Evolutionary conservation across 345 rosid species (phyloP), one percentile per base, ranked within the genome.

Genomic region (Psidium guajava): DNA sequence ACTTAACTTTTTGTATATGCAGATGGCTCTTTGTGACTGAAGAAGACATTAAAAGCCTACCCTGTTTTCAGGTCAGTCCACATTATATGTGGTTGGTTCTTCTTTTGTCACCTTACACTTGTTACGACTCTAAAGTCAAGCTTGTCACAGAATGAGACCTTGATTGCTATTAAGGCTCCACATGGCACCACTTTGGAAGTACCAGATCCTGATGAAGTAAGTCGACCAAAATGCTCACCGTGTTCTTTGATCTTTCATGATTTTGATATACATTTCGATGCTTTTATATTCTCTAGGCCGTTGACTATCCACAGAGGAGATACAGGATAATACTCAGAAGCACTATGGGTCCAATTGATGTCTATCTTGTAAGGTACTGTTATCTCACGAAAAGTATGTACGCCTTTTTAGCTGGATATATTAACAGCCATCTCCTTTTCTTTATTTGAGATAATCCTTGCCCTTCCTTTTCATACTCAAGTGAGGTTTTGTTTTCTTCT

Each of bases 181-280:
- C 98, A 97, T 86, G 99, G 99, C 86, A 97, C 99, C 80, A 97
- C 99, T 24, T 88, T 97, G 87, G 99, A 96, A 92, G 98, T 97
- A 75, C 99, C 96, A 52, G 98, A 97, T 92, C 99, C 98, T 40
- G 95, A 93, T 88, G 98, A 96, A 86, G 98, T 97, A 91, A 91
- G 95, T 87, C 50, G 86, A 51, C 54, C 55, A 85, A 25, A 52
- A 36, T 56, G 32, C 53, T 44, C 25, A 11, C 27, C 42, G 55
- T 50, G 59, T 51, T 47, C 54, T 82, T 64, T 61, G 42, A 81
- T 85, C 27, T 81, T 56, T 53, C 21, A 22, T 52, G n/a, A 22
- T 40, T 84, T 86, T 88, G 51, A 83, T 83, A 87, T 83, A 85
- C 86, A 84, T 85, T 73, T 75, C 69, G 53, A 85, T 83, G 85